Evolutionary conservation across 257 asterid genomes (phyloP).

Genomic region (Fraxinus quadrangulata): DNA sequence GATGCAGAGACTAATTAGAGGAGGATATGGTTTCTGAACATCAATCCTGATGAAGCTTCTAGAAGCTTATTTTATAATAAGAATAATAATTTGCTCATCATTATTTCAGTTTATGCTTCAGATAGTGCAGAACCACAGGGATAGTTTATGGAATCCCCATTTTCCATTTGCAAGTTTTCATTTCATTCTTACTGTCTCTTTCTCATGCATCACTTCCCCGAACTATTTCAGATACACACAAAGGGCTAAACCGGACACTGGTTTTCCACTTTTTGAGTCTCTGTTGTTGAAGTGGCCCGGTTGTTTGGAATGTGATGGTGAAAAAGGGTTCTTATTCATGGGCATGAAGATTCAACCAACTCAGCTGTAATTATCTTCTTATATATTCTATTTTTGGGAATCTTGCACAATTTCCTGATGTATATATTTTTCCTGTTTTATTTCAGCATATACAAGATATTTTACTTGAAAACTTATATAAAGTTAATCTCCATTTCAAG

Average conservation of each 20-base stretch:
- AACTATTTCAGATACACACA: slow-evolving; percentile 68
- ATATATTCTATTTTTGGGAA: slow-evolving; percentile 1
- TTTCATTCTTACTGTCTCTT: too few species aligned
- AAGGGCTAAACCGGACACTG: slow-evolving; percentile 40
- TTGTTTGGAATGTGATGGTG: slow-evolving; percentile 95
- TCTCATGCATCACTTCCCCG: slow-evolving; percentile 20
- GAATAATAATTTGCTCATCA: slow-evolving; percentile 48
- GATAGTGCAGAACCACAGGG: slow-evolving; percentile 96
- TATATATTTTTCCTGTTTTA: slow-evolving; percentile 17
- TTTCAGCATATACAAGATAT: slow-evolving; percentile 74
- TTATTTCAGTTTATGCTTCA: slow-evolving; percentile 93
- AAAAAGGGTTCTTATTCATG: slow-evolving; percentile 79
- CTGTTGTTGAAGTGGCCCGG: slow-evolving; percentile 99
- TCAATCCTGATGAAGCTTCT: slow-evolving; percentile 91
- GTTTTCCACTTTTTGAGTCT: slow-evolving; percentile 60
- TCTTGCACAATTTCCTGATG: slow-evolving; percentile 26
- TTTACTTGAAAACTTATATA: slow-evolving; percentile 57
- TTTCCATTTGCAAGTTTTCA: slow-evolving; percentile 24
- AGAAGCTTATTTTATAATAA: slow-evolving; percentile 95
- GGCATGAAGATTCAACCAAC: slow-evolving; percentile 36
- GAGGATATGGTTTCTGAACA: slow-evolving; percentile 88
- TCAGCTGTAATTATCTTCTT: background rate
- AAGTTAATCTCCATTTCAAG: slow-evolving; percentile 89
- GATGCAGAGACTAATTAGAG: slow-evolving; percentile 83
- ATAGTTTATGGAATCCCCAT: slow-evolving; percentile 81